These are phyloP conservation scores for Colletotrichum liriopes DNA, from an alignment of 2,329 filamentous ascomycete species.

Conservation along the genomic window DNA sequence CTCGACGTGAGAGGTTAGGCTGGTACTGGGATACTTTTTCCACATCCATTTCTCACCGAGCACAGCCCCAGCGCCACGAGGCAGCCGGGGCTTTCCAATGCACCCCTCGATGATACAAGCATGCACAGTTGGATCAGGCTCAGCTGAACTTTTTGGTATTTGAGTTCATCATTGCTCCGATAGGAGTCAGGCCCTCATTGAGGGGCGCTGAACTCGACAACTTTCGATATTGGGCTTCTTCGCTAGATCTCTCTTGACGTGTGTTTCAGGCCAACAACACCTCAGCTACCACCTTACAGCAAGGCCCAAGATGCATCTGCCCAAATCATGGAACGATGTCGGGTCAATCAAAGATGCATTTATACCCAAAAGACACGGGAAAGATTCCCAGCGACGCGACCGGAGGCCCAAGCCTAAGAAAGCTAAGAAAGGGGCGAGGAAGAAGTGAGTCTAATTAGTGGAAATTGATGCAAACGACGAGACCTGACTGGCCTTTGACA, in stretches of 20 bases:
- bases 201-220: background rate
- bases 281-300: background rate
- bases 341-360: background rate
- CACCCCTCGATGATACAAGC: no score
- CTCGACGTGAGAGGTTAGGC: background rate
- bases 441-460: background rate
- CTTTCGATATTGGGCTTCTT: background rate
- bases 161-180: background rate
- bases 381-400: background rate
- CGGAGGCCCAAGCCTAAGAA: background rate
- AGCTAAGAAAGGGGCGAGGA: background rate
- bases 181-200: background rate
- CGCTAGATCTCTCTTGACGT: no score
- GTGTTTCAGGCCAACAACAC: background rate
- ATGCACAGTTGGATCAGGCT: background rate
- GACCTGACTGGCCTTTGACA: background rate
- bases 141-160: background rate
- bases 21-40: background rate
- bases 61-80: slow-evolving; percentile 12
- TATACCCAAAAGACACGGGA: background rate
- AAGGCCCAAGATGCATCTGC: background rate
- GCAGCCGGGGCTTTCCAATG: background rate
- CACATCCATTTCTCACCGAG: background rate
- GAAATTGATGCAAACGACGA: background rate
- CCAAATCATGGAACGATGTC: background rate